A percentile compares a stretch with the other conserved stretches of the same genome.
These are phyloP conservation scores for Penicillium sp. DNA, from an alignment of 2,329 filamentous ascomycete genomes.

Conservation along the genomic window DNA sequence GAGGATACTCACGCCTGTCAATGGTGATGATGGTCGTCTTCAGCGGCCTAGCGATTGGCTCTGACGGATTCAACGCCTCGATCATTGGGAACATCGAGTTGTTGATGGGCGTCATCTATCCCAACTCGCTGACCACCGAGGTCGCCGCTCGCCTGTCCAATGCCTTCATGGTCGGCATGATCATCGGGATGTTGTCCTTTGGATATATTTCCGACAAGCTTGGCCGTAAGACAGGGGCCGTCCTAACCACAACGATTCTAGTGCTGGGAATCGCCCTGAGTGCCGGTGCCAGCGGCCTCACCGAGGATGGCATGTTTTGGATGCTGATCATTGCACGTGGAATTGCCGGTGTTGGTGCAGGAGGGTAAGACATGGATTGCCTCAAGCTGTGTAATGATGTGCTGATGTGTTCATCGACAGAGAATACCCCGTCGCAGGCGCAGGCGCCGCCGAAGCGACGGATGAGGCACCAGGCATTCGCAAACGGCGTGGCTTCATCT, in stretches of 20 bases:
- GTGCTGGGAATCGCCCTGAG: constrained; percentile 54
- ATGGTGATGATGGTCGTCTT: constrained; percentile 40
- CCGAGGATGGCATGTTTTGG: constrained; percentile 39
- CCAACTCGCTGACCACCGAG: constrained; percentile 23
- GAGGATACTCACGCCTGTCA: constrained; percentile 28
- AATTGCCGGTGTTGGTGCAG: constrained; percentile 50
- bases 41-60: constrained; percentile 41
- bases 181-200: constrained; percentile 61
- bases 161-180: constrained; percentile 61
- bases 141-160: constrained; percentile 55
- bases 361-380: constrained; percentile 29
- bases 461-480: constrained; percentile 53
- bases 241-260: constrained; percentile 54
- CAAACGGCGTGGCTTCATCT: constrained; percentile 59
- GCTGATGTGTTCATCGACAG: constrained; percentile 8
- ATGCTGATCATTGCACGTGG: constrained; percentile 49
- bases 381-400: not conserved
- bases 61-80: constrained; percentile 42
- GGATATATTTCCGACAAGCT: constrained; percentile 56
- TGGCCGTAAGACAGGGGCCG: constrained; percentile 54
- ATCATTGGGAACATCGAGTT: constrained; percentile 42
- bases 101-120: constrained; percentile 44
- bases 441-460: constrained; percentile 54
- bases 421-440: constrained; percentile 60
- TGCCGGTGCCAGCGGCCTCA: constrained; percentile 50